Base-by-base conservation (phyloP, 129 eudicot species). In the Oenanthe sinensis region DNA sequence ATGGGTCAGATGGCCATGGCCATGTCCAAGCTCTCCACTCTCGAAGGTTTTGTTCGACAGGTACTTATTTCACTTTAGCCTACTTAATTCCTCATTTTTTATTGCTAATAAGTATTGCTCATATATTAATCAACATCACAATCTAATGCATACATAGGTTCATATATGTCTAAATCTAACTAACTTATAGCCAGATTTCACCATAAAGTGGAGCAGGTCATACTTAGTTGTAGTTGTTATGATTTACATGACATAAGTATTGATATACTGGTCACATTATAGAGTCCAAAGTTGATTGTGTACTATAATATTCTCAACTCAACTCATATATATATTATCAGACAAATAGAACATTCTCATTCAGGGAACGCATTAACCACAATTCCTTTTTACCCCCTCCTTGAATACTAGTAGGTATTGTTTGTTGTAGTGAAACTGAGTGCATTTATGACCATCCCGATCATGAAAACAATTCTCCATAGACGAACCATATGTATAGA, bases 1-100 rank as follows among this genome's bases (percentile, higher is more conserved):
- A 93, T 90, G 94, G 91, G 90, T 60, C 98, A 93, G 79, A 89
- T 93, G 97, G 92, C 96, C 78, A 77, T 87, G 39, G 98, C 98
- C 86, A 91, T 91, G 88, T 91, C 77, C 88, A 91, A 91, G 78
- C 94, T 93, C 79, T 86, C 97, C 58, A 85, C 91, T 73, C 83
- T 93, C n/a, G 98, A 93, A 85, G 88, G 84, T 74, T 91, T 93
- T 16, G 91, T 91, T 20, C 42, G 95, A 86, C 97, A 93, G 98
- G 98, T 93, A 83, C 75, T 39, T 22, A 3, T 16, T 54, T 4
- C 37, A 68, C 73, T 10, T 26, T 36, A 33, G 11, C 20, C 6
- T 8, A 22, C 26, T 62, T 11, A 37, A 0, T 9, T 0, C 33
- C 12, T 62, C 1, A 11, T 4, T 62, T 62, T 33, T 0, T 33